Conservation (phyloP, 768 basidiomycete species). For the Leucosporidium yakuticum region DNA sequence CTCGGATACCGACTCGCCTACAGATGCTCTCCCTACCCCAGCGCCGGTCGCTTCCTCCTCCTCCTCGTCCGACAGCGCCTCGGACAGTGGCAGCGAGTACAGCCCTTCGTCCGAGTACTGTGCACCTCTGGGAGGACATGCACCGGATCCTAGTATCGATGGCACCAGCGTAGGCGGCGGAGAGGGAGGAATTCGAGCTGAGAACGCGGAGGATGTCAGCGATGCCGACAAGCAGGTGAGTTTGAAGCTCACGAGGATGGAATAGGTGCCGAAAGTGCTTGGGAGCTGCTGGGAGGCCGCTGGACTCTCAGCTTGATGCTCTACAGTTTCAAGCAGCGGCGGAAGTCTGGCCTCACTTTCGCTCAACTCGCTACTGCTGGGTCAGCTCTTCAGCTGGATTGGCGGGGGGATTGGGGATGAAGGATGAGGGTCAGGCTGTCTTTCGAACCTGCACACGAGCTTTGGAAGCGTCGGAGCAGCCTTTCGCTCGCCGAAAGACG, state of each 20-base stretch:
- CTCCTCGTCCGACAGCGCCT: neutral
- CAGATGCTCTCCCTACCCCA: neutral
- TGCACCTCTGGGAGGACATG: conserved; percentile 27
- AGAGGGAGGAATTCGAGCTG: conserved; percentile 21
- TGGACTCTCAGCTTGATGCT: neutral
- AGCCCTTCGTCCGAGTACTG: conserved; percentile 16
- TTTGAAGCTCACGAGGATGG: neutral
- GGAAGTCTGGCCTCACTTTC: neutral
- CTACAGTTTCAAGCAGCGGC: neutral
- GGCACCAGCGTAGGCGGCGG: conserved; percentile 24
- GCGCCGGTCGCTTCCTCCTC: conserved; percentile 2
- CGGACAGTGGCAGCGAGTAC: conserved; percentile 1
- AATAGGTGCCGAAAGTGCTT: too few relatives aligned
- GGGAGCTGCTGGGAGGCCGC: neutral
- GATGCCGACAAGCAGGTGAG: conserved; percentile 30
- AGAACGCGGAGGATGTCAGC: conserved; percentile 6
- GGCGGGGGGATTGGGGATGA: neutral
- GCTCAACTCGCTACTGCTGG: neutral
- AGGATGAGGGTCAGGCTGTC: neutral
- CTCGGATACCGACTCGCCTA: conserved; percentile 12
- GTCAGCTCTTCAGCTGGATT: neutral
- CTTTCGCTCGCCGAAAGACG: neutral
- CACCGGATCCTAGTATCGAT: conserved; percentile 29
- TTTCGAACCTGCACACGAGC: neutral
- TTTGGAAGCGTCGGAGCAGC: neutral